These are phyloP conservation scores for Potentilla sterilis DNA, from an alignment of 306 rosid species.

Conservation along the genomic window DNA sequence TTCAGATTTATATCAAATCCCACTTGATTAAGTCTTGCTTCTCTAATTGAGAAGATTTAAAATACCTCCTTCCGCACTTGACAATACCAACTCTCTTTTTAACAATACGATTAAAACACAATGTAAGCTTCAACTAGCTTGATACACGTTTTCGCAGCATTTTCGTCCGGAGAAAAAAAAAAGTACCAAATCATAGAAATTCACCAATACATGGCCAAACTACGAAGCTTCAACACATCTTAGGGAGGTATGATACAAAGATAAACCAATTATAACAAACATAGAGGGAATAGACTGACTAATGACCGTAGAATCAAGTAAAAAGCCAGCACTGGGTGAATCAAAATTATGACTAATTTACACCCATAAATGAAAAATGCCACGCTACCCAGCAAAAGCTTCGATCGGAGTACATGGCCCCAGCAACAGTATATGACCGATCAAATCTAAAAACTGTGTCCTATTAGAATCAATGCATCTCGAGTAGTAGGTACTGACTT, in stretches of 20 bases:
- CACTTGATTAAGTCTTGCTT: too few relatives aligned
- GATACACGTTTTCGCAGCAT: neutral
- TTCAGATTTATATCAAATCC: too few relatives aligned
- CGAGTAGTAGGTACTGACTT: constrained; percentile 14
- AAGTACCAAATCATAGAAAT: neutral
- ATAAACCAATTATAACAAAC: neutral
- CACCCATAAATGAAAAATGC: constrained; percentile 32
- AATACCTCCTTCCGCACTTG: too few relatives aligned
- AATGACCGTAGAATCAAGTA: neutral
- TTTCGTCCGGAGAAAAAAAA: too few relatives aligned
- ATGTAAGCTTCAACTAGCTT: too few relatives aligned
- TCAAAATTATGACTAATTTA: constrained; percentile 15
- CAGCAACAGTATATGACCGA: constrained; percentile 28
- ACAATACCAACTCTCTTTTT: too few relatives aligned
- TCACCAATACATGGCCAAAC: neutral
- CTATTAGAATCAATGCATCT: constrained; percentile 21
- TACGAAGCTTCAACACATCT: neutral
- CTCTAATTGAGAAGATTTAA: too few relatives aligned
- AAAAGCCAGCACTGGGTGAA: constrained; percentile 11
- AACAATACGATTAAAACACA: too few relatives aligned
- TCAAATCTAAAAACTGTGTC: constrained; percentile 28
- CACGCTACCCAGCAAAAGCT: constrained; percentile 36
- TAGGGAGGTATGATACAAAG: neutral
- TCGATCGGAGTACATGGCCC: constrained; percentile 35
- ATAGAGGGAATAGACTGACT: neutral